Evolutionary conservation across 345 rosid species (phyloP).

Genomic region (Angophora floribunda): DNA sequence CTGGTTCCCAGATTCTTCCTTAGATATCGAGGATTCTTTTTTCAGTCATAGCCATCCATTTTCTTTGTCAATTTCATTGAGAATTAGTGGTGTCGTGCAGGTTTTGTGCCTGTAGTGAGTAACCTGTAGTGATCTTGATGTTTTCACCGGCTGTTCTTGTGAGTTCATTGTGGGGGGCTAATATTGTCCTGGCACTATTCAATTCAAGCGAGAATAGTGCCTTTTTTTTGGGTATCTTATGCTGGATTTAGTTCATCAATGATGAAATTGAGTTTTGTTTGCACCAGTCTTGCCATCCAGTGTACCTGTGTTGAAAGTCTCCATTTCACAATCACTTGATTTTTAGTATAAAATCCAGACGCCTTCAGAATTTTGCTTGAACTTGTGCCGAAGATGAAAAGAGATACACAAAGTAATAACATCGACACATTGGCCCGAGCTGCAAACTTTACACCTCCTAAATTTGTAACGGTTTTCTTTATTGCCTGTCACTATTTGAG

Average conservation of each 20-base stretch:
- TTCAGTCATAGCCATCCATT: not conserved
- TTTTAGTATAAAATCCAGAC: not conserved
- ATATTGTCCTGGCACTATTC: constrained; percentile 4
- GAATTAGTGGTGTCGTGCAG: not conserved
- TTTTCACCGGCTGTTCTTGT: not conserved
- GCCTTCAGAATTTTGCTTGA: not conserved
- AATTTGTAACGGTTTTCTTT: not conserved
- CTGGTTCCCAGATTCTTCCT: constrained; percentile 1
- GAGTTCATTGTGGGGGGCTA: not conserved
- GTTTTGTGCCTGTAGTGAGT: not conserved
- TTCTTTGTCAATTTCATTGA: not conserved
- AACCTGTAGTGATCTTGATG: not conserved
- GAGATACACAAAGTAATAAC: not conserved
- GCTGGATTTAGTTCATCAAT: constrained; percentile 5
- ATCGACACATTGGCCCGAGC: not conserved
- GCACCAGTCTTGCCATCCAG: not conserved
- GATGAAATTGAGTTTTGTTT: not conserved
- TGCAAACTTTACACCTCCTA: not conserved
- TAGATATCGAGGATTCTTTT: not conserved
- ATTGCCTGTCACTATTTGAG: not conserved
- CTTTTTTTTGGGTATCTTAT: constrained; percentile 6
- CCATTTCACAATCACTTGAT: not conserved
- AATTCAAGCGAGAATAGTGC: constrained; percentile 6
- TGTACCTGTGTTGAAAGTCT: not conserved
- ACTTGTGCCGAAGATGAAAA: not conserved